Conservation (phyloP, 108 stramenopile genomes). For the Phaeodactylum tricornutum region DNA sequence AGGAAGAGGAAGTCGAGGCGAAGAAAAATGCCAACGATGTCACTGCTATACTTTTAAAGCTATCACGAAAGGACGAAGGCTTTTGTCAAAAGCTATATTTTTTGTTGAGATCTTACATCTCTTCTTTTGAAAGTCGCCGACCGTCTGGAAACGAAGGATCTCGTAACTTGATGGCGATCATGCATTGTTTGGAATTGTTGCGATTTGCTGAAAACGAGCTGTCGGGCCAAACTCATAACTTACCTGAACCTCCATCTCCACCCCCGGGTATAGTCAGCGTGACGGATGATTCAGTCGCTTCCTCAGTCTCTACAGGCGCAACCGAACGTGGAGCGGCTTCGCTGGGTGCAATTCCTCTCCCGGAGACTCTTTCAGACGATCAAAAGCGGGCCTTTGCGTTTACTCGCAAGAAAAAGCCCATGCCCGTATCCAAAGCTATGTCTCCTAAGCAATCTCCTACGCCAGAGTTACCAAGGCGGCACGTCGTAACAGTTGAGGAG, state of each 20-base stretch:
- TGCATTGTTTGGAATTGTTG: conserved; percentile 8
- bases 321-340: neutral
- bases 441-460: neutral
- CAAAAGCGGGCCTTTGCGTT: neutral
- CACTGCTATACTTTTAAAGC: conserved; percentile 2
- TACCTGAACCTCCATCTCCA: neutral
- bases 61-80: conserved; percentile 22
- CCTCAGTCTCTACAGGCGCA: neutral
- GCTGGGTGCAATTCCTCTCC: neutral
- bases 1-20: neutral
- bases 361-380: neutral
- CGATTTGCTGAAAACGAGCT: conserved; percentile 9
- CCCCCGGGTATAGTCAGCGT: neutral
- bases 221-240: conserved; percentile 2
- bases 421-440: neutral
- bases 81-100: conserved; percentile 44
- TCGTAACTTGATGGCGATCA: conserved; percentile 6
- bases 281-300: neutral
- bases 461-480: neutral
- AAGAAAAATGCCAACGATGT: conserved; percentile 3
- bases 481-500: neutral
- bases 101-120: conserved; percentile 29
- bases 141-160: neutral
- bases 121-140: conserved; percentile 23
- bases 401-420: neutral